Evolutionary conservation across 148 eudicot species (phyloP), one percentile per base, ranked within the genome.

Genomic region (Fallopia convolvulus): DNA sequence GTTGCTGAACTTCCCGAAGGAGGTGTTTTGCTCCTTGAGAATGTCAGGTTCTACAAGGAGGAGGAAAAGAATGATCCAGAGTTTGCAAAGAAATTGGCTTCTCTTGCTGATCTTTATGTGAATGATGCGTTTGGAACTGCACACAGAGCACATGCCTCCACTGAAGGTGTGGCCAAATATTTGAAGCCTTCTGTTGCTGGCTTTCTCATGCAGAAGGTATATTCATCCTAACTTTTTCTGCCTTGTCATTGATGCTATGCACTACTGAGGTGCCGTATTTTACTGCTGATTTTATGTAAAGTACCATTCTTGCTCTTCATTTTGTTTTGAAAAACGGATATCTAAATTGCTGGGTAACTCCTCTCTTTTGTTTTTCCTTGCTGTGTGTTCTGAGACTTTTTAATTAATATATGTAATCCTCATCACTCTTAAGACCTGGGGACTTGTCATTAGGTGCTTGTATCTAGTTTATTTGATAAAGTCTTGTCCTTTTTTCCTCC

Each of bases 21-120:
- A 47, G 86, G 92, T 74, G 96, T 89, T 79, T 77, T 93, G 84
- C 93, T 91, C 17, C 88, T 91, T 75, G 93, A 91, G 86, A 91
- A 91, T 77, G 96, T 89, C 74, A 89, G 98, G 82, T 93, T 93
- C 71, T 81, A 91, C 77, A 93, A 93, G 78, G 98, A 93, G 80
- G 98, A 93, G 79, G 98, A 91, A 86, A 93, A 93, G 88, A 93
- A 93, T 58, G 98, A 93, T 10, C 96, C 96, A 52, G 93, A 87
- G 56, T 89, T 91, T 46, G 91, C 97, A 32, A 88, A 89, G 87
- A 89, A 89, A 73, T 86, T 93, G 74, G 98, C 98, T 49, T 83
- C 93, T 8, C 81, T 93, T 8, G 98, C 98, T n/a, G 98, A 93
- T 70, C 72, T 91, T n/a, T 93, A 88, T 49, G 98, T 91, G 73